phyloP scores from a whole-genome alignment of 345 rosid species.

The Toxicodendron radicans region DNA sequence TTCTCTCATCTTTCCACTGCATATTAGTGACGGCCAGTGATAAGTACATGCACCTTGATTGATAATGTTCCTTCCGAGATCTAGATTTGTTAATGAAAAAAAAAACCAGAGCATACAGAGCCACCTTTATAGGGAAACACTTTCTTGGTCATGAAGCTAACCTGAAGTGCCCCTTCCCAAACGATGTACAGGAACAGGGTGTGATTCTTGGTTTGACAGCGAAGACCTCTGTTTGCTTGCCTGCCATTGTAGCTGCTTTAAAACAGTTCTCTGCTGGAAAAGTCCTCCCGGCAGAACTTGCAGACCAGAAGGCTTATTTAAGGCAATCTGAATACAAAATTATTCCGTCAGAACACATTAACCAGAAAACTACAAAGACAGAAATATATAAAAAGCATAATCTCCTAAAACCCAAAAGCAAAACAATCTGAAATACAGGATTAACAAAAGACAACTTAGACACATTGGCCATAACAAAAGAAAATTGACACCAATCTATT shows the following conservation, averaged over 20 bases:
- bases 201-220: conserved; percentile 33
- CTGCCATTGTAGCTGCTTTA: conserved; percentile 77
- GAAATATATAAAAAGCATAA: background rate
- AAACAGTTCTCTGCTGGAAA: conserved; percentile 84
- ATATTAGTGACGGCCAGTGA: background rate
- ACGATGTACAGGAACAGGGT: conserved; percentile 86
- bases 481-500: background rate
- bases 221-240: conserved; percentile 36
- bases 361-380: background rate
- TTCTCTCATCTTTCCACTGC: background rate
- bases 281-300: conserved; percentile 96
- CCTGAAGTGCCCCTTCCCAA: conserved; percentile 97
- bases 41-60: background rate
- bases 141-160: conserved; percentile 20
- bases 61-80: background rate
- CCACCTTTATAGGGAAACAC: background rate
- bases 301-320: conserved; percentile 89
- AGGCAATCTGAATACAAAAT: conserved; percentile 57
- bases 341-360: conserved; percentile 12
- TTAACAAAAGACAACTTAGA: background rate
- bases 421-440: background rate
- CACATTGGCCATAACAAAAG: background rate
- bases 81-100: background rate
- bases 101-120: background rate
- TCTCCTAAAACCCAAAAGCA: no score